These are phyloP conservation scores for Psilocybe azurescens DNA, from an alignment of 768 basidiomycete genomes.

Conservation along the genomic window DNA sequence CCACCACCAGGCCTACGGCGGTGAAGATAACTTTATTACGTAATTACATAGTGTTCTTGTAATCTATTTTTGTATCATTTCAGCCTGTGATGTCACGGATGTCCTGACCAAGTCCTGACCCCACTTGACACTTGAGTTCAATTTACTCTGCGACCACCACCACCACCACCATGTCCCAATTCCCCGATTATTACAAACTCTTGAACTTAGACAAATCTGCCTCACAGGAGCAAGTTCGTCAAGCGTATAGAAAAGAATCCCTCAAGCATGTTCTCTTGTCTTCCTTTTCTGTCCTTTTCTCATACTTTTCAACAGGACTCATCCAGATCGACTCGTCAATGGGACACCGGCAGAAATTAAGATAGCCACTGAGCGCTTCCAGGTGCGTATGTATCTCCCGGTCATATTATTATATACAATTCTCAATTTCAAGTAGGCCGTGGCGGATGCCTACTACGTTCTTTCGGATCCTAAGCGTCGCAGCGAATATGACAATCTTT, in stretches of 20 bases:
- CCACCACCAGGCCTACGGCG: conserved; percentile 38
- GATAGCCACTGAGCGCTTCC: conserved; percentile 83
- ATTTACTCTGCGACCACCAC: conserved; percentile 3
- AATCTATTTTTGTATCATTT: conserved; percentile 13
- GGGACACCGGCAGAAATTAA: conserved; percentile 74
- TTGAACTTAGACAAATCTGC: conserved; percentile 61
- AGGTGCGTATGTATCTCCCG: conserved; percentile 47
- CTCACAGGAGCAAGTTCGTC: conserved; percentile 71
- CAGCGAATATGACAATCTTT: conserved; percentile 73
- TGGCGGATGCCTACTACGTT: conserved; percentile 95
- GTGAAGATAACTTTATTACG: conserved; percentile 7
- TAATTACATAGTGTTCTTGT: conserved; percentile 2
- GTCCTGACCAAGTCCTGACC: not conserved
- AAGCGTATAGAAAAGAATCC: conserved; percentile 83
- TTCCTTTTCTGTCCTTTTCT: conserved; percentile 1
- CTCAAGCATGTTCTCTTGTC: conserved; percentile 51
- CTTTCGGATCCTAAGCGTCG: conserved; percentile 80
- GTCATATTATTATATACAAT: not conserved
- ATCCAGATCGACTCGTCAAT: conserved; percentile 83
- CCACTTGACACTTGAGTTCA: not conserved
- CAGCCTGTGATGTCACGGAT: conserved; percentile 31
- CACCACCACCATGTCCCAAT: conserved; percentile 61
- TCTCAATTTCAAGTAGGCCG: conserved; percentile 49
- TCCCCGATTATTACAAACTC: conserved; percentile 83
- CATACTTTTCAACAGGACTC: conserved; percentile 58